These are phyloP conservation scores for Penicillium sclerotiorum DNA, from an alignment of 2,329 filamentous ascomycete genomes.

Conservation along the genomic window DNA sequence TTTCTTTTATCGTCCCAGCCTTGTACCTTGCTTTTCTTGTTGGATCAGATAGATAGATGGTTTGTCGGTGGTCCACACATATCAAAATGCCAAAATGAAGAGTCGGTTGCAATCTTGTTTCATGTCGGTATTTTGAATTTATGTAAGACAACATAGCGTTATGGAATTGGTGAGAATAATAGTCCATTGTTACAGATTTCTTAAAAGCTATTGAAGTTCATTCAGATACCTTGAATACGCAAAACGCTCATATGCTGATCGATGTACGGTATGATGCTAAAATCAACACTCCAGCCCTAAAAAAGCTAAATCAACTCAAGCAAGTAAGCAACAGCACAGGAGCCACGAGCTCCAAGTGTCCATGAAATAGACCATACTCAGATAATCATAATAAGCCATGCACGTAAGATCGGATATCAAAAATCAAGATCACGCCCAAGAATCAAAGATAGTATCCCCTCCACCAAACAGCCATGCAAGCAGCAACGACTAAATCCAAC, in stretches of 20 bases:
- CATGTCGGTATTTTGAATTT: background rate
- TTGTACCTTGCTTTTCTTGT: background rate
- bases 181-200: too few species aligned
- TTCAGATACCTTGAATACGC: background rate
- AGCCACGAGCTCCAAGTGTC: background rate
- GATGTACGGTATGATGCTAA: background rate
- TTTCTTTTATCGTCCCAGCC: too few species aligned
- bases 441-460: slow-evolving; percentile 64
- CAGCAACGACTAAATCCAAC: slow-evolving; percentile 87
- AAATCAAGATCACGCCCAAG: background rate
- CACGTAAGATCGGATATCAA: background rate
- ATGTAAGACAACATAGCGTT: too few species aligned
- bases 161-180: too few species aligned
- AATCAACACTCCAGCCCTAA: background rate
- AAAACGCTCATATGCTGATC: background rate
- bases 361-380: too few species aligned
- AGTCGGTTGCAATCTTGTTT: slow-evolving; percentile 1
- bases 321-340: background rate
- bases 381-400: background rate
- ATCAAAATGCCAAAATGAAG: slow-evolving; percentile 6
- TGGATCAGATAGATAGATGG: slow-evolving; percentile 19
- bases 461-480: slow-evolving; percentile 95
- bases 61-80: slow-evolving; percentile 7
- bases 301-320: background rate
- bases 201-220: too few species aligned